Percentiles rank a stretch among this genome's conserved stretches.
Conservation (phyloP, 176 grass and related monocot species). For the Lolium multiflorum region DNA sequence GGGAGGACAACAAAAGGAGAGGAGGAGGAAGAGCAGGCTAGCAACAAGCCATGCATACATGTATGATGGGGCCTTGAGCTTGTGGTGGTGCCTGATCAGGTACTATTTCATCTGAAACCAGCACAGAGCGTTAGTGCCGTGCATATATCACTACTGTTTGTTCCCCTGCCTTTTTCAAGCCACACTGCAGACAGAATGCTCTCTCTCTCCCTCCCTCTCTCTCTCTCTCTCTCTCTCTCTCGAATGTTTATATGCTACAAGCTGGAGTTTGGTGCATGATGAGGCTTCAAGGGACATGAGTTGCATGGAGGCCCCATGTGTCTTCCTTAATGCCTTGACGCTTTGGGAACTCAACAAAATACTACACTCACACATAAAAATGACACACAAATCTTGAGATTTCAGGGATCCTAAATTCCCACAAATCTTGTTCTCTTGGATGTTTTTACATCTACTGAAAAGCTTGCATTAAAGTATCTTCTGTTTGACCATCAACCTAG, state of each 20-base stretch:
- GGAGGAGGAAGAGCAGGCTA: slow-evolving; percentile 36
- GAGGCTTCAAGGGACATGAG: slow-evolving; percentile 60
- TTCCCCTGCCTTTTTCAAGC: slow-evolving; percentile 21
- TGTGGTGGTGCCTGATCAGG: slow-evolving; percentile 43
- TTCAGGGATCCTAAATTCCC: slow-evolving; percentile 19
- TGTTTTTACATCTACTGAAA: slow-evolving; percentile 19
- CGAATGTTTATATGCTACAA: slow-evolving; percentile 35
- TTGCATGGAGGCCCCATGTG: slow-evolving; percentile 74
- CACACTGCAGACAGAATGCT: background rate
- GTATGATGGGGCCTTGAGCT: slow-evolving; percentile 40
- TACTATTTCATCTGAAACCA: slow-evolving; percentile 60
- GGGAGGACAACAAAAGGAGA: slow-evolving; percentile 42
- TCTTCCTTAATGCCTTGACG: slow-evolving; percentile 52
- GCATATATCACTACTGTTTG: slow-evolving; percentile 44
- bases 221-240: slow-evolving; percentile 34
- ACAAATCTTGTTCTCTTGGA: slow-evolving; percentile 33
- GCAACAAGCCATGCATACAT: slow-evolving; percentile 40
- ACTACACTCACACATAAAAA: slow-evolving; percentile 46
- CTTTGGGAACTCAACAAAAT: slow-evolving; percentile 41
- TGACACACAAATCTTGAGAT: slow-evolving; percentile 15
- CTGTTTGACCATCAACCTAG: slow-evolving; percentile 25
- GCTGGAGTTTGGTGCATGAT: slow-evolving; percentile 74
- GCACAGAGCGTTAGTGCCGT: slow-evolving; percentile 52
- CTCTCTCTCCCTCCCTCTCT: slow-evolving; percentile 37
- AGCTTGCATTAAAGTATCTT: background rate